phyloP scores from a whole-genome alignment of 164 flowering plant species.

The Vitis labrusca region DNA sequence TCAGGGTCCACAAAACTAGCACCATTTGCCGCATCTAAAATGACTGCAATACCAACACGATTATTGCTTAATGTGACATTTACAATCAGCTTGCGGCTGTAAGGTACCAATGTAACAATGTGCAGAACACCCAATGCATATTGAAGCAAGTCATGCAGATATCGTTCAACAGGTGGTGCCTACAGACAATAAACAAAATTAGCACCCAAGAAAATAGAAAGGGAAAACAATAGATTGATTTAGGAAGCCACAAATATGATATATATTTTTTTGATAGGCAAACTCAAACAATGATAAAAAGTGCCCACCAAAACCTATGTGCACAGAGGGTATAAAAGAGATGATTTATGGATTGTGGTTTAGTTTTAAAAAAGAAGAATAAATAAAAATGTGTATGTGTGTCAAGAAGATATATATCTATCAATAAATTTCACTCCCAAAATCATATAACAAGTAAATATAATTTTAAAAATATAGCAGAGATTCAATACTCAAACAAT shows the following conservation, averaged over 20 bases:
- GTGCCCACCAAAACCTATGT: too few species aligned
- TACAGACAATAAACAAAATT: conserved; percentile 22
- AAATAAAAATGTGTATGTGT: too few species aligned
- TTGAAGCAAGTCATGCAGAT: conserved; percentile 94
- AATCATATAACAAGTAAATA: too few species aligned
- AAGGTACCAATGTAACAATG: conserved; percentile 80
- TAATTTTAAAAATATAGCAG: too few species aligned
- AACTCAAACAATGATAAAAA: too few species aligned
- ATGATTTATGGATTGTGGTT: too few species aligned
- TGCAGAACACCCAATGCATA: conserved; percentile 97
- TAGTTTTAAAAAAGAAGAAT: too few species aligned
- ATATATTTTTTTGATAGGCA: too few species aligned
- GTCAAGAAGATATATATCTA: too few species aligned
- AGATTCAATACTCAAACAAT: too few species aligned
- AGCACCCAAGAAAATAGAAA: conserved; percentile 1
- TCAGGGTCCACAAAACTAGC: conserved; percentile 76
- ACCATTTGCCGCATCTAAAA: conserved; percentile 87
- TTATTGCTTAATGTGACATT: conserved; percentile 83
- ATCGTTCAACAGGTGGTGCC: conserved; percentile 98
- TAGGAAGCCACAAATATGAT: neutral
- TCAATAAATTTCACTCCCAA: too few species aligned
- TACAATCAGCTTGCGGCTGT: conserved; percentile 77
- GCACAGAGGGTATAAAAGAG: too few species aligned
- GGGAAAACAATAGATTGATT: neutral
- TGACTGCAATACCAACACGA: conserved; percentile 91